A percentile compares a stretch with the other conserved stretches of the same genome.
Conservation (phyloP, 2,329 filamentous ascomycete genomes). For the Fonsecaea nubica region DNA sequence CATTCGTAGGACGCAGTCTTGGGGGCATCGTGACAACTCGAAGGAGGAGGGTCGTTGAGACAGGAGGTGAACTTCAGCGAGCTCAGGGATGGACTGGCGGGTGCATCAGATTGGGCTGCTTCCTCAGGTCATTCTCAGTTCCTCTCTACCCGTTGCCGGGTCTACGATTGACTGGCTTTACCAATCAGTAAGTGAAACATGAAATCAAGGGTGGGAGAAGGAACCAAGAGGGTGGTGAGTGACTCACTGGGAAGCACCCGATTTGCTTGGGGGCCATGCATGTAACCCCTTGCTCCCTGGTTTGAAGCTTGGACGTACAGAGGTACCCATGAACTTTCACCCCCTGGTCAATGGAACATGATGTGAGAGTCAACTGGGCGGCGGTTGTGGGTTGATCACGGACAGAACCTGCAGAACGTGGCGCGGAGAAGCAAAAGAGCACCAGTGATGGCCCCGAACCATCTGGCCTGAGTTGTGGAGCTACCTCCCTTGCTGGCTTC, state of each 20-base stretch:
- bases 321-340: slow-evolving; percentile 3
- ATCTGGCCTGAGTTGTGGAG: background rate
- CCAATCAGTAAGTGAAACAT: background rate
- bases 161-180: background rate
- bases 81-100: background rate
- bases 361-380: slow-evolving; percentile 1
- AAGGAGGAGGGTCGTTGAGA: background rate
- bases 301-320: background rate
- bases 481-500: background rate
- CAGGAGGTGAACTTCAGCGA: background rate
- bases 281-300: background rate
- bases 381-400: background rate
- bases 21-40: background rate
- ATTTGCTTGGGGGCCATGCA: slow-evolving; percentile 18
- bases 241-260: slow-evolving; percentile 24
- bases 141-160: background rate
- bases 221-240: slow-evolving; percentile 8
- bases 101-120: background rate
- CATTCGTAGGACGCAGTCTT: background rate
- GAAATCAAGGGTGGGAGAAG: background rate
- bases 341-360: slow-evolving; percentile 22
- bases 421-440: slow-evolving; percentile 4
- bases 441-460: background rate
- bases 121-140: background rate
- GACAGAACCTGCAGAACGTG: slow-evolving; percentile 14